These are phyloP conservation scores for Trichoderma cornu-damae DNA, from an alignment of 2,329 filamentous ascomycete genomes.

Conservation along the genomic window DNA sequence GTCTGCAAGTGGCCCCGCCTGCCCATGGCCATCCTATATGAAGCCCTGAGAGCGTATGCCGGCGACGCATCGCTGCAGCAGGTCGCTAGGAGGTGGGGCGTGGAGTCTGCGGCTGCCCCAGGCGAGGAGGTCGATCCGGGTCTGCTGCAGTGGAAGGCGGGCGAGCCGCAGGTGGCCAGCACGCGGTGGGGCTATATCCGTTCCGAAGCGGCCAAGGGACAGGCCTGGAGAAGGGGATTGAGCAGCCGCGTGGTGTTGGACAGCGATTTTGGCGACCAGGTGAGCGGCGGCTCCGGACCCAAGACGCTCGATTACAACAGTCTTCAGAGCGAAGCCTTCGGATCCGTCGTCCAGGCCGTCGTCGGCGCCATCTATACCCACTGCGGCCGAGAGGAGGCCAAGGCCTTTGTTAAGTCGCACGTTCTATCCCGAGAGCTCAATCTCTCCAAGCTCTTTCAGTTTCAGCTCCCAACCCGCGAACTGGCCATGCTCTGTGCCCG, in stretches of 20 bases:
- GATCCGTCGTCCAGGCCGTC: conserved; percentile 76
- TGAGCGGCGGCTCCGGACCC: conserved; percentile 25
- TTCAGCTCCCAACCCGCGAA: conserved; percentile 78
- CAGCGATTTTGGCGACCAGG: conserved; percentile 72
- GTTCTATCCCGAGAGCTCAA: conserved; percentile 75
- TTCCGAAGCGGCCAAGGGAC: conserved; percentile 43
- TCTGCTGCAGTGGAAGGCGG: conserved; percentile 69
- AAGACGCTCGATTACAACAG: conserved; percentile 46
- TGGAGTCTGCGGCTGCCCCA: conserved; percentile 79
- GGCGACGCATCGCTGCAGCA: conserved; percentile 69
- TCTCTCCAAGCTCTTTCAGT: conserved; percentile 73
- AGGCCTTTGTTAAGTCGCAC: conserved; percentile 78
- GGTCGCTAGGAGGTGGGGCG: conserved; percentile 81
- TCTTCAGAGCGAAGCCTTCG: conserved; percentile 68
- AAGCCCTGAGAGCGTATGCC: conserved; percentile 77
- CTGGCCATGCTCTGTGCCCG: conserved; percentile 76
- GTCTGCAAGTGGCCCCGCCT: conserved; percentile 86
- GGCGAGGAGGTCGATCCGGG: conserved; percentile 90
- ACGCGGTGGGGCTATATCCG: conserved; percentile 50
- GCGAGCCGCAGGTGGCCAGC: conserved; percentile 41
- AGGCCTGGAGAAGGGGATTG: conserved; percentile 58
- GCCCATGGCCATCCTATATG: conserved; percentile 80
- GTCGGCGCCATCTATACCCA: conserved; percentile 84
- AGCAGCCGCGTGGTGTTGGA: conserved; percentile 75
- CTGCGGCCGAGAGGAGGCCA: conserved; percentile 69